Evolutionary conservation across 2,329 filamentous ascomycete species (phyloP), one percentile per base, ranked within the genome.

Genomic region (Curvularia hawaiiensis): DNA sequence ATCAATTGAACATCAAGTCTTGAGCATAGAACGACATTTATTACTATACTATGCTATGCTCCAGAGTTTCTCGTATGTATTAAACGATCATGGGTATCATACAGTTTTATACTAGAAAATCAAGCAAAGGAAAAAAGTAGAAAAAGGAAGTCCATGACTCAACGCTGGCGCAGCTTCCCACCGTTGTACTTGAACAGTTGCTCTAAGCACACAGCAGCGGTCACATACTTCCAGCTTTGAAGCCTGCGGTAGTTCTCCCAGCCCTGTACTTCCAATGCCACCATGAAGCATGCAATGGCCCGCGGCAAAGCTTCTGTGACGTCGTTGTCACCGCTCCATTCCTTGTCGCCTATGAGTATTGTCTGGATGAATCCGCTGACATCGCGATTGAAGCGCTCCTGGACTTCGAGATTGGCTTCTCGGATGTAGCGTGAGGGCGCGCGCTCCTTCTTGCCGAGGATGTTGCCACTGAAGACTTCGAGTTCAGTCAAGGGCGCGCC

Each of bases 391-490:
- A 79, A 79, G 7, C 76, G 76, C 49, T 78, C 75, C 30, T 75
- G 71, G 62, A 80, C 75, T 28, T 71, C 69, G 22, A 57, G 60
- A 45, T 72, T 72, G 28, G 67, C 66, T 44, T 75, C 69, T 30
- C 66, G 66, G 12, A 68, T 65, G 39, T 62, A 63, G 18, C 69
- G 73, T 45, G 67, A 73, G 1, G 72, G 67, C 7, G 76, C 75
- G 7, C 75, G 70, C 4, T 76, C 79, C 10, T 77, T 77, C 57
- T 80, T 81, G 50, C 82, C 83, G 22, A 87, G 77, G 60, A 87
- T 85, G 50, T 79, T 82, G 28, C 85, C 85, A 30, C 82, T 79
- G 67, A 88, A 85, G 44, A 84, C 83, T 56, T 75, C 73, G 22
- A 75, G 65, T 39, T 75, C 72, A 1, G 63, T 70, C 4, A 75